A percentile compares a stretch with the other conserved stretches of the same genome.
Conservation (phyloP, 768 basidiomycete genomes). For the Leucocoprinus birnbaumii region DNA sequence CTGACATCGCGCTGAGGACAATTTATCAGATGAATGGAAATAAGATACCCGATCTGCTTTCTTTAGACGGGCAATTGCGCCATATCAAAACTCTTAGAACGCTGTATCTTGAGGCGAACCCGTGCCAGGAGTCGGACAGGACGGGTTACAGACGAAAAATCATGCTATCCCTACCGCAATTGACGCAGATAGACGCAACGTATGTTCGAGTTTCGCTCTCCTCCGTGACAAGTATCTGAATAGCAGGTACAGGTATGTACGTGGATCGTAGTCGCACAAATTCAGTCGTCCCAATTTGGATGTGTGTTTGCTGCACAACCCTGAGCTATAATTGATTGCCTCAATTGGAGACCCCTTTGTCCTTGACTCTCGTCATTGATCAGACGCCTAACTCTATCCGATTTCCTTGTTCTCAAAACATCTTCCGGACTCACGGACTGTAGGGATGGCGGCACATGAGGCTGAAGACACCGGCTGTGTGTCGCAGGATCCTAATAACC, state of each 20-base stretch:
- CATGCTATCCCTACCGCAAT: slow-evolving; percentile 81
- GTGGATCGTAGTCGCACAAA: neutral
- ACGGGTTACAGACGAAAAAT: slow-evolving; percentile 85
- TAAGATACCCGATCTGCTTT: slow-evolving; percentile 66
- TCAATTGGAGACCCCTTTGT: slow-evolving; percentile 1
- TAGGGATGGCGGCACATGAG: neutral
- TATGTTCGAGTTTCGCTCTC: slow-evolving; percentile 38
- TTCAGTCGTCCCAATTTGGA: neutral
- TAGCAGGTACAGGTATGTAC: slow-evolving; percentile 4
- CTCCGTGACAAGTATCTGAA: neutral
- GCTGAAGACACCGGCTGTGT: too few relatives aligned
- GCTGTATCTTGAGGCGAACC: slow-evolving; percentile 94
- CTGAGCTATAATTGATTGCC: neutral
- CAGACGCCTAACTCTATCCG: neutral
- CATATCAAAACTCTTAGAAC: slow-evolving; percentile 69
- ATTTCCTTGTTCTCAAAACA: neutral
- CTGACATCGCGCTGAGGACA: neutral
- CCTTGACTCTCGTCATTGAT: neutral
- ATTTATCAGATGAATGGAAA: slow-evolving; percentile 79
- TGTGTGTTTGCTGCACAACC: neutral
- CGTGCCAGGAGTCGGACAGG: slow-evolving; percentile 79
- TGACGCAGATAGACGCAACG: slow-evolving; percentile 96
- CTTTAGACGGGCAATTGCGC: slow-evolving; percentile 65
- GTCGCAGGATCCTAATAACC: too few relatives aligned
- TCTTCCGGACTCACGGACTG: neutral